Base-by-base conservation (phyloP, 768 basidiomycete genomes). In the Mycena epipterygia region DNA sequence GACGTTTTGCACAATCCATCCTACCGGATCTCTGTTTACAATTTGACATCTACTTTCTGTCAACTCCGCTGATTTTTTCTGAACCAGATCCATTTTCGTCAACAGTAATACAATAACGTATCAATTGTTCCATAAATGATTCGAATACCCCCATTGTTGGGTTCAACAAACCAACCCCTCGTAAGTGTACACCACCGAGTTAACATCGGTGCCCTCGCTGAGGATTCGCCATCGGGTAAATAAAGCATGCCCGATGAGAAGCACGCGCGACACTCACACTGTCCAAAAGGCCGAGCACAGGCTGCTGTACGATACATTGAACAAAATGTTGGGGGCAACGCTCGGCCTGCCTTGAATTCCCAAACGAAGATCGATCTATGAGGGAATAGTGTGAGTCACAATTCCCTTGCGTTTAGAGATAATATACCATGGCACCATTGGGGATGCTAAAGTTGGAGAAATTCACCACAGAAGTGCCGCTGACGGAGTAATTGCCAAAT, bases 221-320 rank as follows among this genome's bases (percentile, higher is more conserved):
- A 51, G 49, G 49, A 30, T 29, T 51, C 19, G 17, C 16, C 49
- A 25, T 51, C 49, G 49, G 49, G 16, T 51, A 51, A 51, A 27
- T 51, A 51, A 51, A 51, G 14, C n/a, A n/a, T n/a, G n/a, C 14
- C 35, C 35, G 6, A 6, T 14, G 35, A 37, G 14, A 14, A 37
- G 35, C 14, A 37, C 30, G 49, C 8, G 29, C 27, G 27, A 29
- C 49, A 55, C 53, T 57, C 56, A 57, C 56, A 57, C 39, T 39
- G 37, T 57, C 56, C 56, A 57, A 41, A 57, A 39, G 39, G 56
- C 56, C 17, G 56, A 39, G 37, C 56, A 57, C 4, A 25, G 56
- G 39, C 56, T 57, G 25, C n/a, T 21, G 56, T 57, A 57, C 56
- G 56, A 57, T 12, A 57, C 56, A 29, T 23, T 57, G 56, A 57